Base-by-base conservation (phyloP, 805 yeast genomes). In the Lipomyces lipofer region DNA sequence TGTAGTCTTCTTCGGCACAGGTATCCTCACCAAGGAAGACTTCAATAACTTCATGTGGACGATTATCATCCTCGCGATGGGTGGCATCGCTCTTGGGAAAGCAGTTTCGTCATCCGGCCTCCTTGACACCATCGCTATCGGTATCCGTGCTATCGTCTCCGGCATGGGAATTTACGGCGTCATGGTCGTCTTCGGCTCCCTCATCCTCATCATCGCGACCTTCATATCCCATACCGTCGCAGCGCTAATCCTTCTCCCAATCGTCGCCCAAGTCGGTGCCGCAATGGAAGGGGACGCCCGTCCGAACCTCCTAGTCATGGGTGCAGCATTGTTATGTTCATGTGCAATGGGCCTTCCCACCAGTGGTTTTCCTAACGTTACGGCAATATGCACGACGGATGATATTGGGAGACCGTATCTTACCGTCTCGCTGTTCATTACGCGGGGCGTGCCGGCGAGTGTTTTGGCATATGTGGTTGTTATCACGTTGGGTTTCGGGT, bases 321-420 rank as follows among this genome's bases (percentile, higher is more conserved):
- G 75, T 3, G 71, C 83, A 2, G 81, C 85, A 0, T 66, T 82
- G 51, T 74, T 94, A 58, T 88, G 97, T 65, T 92, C 98, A 0
- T 84, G 87, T 33, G 99, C 98, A 1, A 94, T 94, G 98, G 98
- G 97, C 1, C 74, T 94, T 50, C 98, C 99, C 27, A 94, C 98
- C 0, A 87, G 96, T 1, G 98, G 99, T 0, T 92, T 94, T 76
- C 99, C 99, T 3, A 94, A 94, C 65, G 97, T 94, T 32, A 90
- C 98, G 0, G 99, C 98, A 0, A 89, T 94, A 58, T 90, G 97
- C 54, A 82, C 90, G 82, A 84, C 91, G 4, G 96, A 94, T 69
- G 96, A 88, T 65, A 79, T 91, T 39, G 98, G 98, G 8, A 85
- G 85, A 52, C 89, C 95, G 17, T 94, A 94, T 67, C 73, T 94